A percentile compares a stretch with the other conserved stretches of the same genome.
Evolutionary conservation across 2,329 filamentous ascomycete genomes (phyloP).

Genomic region (Fusarium zealandicum): DNA sequence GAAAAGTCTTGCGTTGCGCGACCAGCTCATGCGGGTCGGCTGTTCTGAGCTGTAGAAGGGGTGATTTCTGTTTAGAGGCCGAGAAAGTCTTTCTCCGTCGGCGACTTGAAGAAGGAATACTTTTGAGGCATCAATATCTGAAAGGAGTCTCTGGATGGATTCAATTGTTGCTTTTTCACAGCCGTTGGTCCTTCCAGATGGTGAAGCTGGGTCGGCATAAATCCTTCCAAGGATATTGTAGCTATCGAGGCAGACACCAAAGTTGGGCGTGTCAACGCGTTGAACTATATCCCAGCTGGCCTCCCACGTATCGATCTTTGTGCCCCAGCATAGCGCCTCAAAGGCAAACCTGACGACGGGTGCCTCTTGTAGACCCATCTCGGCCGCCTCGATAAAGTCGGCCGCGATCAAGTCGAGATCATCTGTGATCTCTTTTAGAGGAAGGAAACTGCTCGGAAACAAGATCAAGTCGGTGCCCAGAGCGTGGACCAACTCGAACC

Average conservation of each 20-base stretch:
- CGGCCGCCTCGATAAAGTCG: conserved; percentile 71
- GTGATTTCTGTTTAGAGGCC: conserved; percentile 63
- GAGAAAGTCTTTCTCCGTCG: conserved; percentile 69
- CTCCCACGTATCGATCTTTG: conserved; percentile 75
- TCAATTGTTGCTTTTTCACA: conserved; percentile 62
- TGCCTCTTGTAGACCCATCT: conserved; percentile 65
- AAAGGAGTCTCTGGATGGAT: conserved; percentile 62
- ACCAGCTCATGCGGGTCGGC: conserved; percentile 75
- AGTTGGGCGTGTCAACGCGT: conserved; percentile 71
- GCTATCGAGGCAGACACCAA: conserved; percentile 79
- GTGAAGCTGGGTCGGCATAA: conserved; percentile 70
- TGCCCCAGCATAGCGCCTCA: conserved; percentile 77
- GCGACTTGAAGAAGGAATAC: conserved; percentile 81
- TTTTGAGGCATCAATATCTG: conserved; percentile 65
- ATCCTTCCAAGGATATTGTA: conserved; percentile 78
- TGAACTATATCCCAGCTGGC: conserved; percentile 72
- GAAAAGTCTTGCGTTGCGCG: conserved; percentile 70
- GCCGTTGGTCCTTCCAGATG: conserved; percentile 58
- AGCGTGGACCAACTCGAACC: conserved; percentile 71
- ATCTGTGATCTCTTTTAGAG: conserved; percentile 52
- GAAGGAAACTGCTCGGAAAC: conserved; percentile 75
- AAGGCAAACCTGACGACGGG: conserved; percentile 73
- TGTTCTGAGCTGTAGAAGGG: conserved; percentile 46
- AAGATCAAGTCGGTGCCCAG: conserved; percentile 76
- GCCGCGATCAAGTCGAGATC: conserved; percentile 63